These are phyloP conservation scores for Blastobotrys attinorum DNA, from an alignment of 805 yeast genomes.

Conservation along the genomic window DNA sequence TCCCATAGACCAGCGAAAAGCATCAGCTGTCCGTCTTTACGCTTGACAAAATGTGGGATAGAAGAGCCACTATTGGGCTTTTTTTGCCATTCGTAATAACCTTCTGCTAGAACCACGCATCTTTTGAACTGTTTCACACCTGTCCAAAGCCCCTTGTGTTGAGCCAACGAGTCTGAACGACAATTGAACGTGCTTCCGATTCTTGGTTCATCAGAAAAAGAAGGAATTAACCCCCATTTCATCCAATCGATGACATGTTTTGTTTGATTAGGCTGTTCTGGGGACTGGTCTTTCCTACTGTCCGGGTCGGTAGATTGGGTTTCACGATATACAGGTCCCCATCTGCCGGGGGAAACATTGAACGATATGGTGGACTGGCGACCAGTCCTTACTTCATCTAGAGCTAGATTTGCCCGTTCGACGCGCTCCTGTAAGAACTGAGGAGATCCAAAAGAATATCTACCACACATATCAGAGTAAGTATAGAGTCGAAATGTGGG, in stretches of 20 bases:
- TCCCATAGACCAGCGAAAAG: slow-evolving; percentile 58
- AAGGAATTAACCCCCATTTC: slow-evolving; percentile 78
- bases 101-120: slow-evolving; percentile 72
- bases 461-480: slow-evolving; percentile 50
- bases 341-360: slow-evolving; percentile 19
- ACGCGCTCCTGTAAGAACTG: slow-evolving; percentile 3
- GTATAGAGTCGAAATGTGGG: too few species aligned
- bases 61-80: slow-evolving; percentile 34
- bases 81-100: slow-evolving; percentile 78
- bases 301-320: slow-evolving; percentile 4
- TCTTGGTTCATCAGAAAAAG: slow-evolving; percentile 20
- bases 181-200: slow-evolving; percentile 51
- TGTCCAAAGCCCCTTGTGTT: slow-evolving; percentile 50
- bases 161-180: slow-evolving; percentile 49
- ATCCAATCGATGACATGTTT: slow-evolving; percentile 38
- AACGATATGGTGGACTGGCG: slow-evolving; percentile 18
- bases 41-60: slow-evolving; percentile 57
- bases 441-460: slow-evolving; percentile 35
- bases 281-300: background rate
- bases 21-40: slow-evolving; percentile 44
- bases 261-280: background rate
- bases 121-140: slow-evolving; percentile 40
- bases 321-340: slow-evolving; percentile 19
- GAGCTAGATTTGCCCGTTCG: slow-evolving; percentile 11
- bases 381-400: slow-evolving; percentile 18